Evolutionary conservation across 768 basidiomycete genomes (phyloP).

Genomic region (Boletus rubropictus): DNA sequence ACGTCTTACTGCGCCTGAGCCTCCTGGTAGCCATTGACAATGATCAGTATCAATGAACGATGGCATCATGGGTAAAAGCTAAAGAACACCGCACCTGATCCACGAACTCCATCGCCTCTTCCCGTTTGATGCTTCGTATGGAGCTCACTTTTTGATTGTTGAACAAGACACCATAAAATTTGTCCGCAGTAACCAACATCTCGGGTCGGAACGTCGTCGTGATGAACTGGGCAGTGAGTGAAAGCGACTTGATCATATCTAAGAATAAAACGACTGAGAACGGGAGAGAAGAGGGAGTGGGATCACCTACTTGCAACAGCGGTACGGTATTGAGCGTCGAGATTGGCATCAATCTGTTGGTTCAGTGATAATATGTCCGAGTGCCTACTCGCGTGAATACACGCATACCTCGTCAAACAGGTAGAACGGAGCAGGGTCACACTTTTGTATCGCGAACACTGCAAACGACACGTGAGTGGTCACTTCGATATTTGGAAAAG

Average conservation of each 20-base stretch:
- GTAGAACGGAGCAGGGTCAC: conserved; percentile 98
- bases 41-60: background rate
- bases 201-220: conserved; percentile 98
- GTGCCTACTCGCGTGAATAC: background rate
- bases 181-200: conserved; percentile 92
- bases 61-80: background rate
- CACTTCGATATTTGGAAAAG: background rate
- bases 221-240: conserved; percentile 89
- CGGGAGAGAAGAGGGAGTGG: conserved; percentile 28
- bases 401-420: conserved; percentile 84
- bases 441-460: conserved; percentile 99
- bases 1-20: conserved; percentile 40
- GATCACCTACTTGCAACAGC: conserved; percentile 78
- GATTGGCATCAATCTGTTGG: conserved; percentile 86
- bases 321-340: conserved; percentile 96
- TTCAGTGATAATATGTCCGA: background rate
- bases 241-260: conserved; percentile 87
- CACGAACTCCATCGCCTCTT: conserved; percentile 92
- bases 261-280: conserved; percentile 15
- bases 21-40: conserved; percentile 29
- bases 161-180: conserved; percentile 96
- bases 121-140: conserved; percentile 78
- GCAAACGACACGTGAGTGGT: conserved; percentile 5
- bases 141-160: conserved; percentile 94
- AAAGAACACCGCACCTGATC: conserved; percentile 56